Conservation (phyloP, 2,329 filamentous ascomycete genomes). For the Endocalyx cinctus region DNA sequence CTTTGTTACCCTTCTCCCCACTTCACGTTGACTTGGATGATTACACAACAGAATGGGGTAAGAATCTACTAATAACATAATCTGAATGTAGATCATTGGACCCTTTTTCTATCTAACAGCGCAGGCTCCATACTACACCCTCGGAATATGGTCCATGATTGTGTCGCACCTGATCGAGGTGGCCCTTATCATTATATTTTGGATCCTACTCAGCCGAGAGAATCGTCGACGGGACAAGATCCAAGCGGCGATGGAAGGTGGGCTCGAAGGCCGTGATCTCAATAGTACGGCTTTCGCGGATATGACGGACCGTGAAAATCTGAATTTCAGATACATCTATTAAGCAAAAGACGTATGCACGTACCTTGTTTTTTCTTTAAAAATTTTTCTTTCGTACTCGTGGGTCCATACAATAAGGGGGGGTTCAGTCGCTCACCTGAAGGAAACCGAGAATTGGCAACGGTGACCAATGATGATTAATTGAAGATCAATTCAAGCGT, state of each 20-base stretch:
- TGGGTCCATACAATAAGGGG: no score
- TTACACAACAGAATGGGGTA: constrained; percentile 1
- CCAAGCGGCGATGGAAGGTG: constrained; percentile 28
- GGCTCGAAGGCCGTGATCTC: constrained; percentile 40
- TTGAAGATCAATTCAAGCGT: no score
- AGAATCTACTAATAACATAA: not conserved
- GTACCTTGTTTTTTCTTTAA: no score
- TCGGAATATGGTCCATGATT: constrained; percentile 55
- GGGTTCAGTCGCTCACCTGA: no score
- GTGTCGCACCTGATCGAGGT: constrained; percentile 49
- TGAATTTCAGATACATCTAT: constrained; percentile 36
- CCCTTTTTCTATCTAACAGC: constrained; percentile 49
- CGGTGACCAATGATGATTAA: no score
- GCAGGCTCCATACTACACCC: constrained; percentile 43
- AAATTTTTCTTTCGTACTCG: no score
- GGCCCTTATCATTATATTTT: constrained; percentile 38
- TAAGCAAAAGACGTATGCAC: no score
- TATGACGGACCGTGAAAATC: constrained; percentile 49
- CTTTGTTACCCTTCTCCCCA: no score
- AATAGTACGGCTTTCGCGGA: constrained; percentile 46
- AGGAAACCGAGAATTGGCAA: no score
- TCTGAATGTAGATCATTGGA: constrained; percentile 34
- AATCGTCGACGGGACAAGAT: constrained; percentile 45
- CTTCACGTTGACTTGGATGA: no score
- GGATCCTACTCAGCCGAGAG: constrained; percentile 42